phyloP scores from a whole-genome alignment of 2,329 filamentous ascomycete species.

The Coccinonectria pachysandricola region DNA sequence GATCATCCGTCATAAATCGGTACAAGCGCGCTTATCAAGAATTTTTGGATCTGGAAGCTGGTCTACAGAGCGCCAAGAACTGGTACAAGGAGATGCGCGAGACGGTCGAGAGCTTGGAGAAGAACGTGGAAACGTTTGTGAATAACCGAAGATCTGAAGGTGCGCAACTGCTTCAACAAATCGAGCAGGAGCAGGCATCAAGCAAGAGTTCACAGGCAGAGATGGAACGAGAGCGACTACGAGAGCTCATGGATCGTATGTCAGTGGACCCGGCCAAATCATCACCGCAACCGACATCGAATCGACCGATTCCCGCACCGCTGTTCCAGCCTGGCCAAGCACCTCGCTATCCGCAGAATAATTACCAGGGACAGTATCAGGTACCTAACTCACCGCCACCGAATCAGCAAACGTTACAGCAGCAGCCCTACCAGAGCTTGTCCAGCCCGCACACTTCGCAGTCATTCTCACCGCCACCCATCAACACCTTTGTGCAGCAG shows the following conservation, averaged over 20 bases:
- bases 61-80: slow-evolving; percentile 74
- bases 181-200: slow-evolving; percentile 66
- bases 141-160: slow-evolving; percentile 89
- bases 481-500: slow-evolving; percentile 38
- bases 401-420: slow-evolving; percentile 29
- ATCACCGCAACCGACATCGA: slow-evolving; percentile 17
- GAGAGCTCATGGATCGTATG: slow-evolving; percentile 90
- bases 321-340: slow-evolving; percentile 38
- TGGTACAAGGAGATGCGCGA: slow-evolving; percentile 97
- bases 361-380: slow-evolving; percentile 48
- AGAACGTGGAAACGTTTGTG: slow-evolving; percentile 96
- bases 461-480: slow-evolving; percentile 25
- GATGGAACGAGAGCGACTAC: slow-evolving; percentile 75
- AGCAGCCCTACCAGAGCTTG: slow-evolving; percentile 33
- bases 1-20: slow-evolving; percentile 68
- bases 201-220: slow-evolving; percentile 56
- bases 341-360: slow-evolving; percentile 43
- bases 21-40: slow-evolving; percentile 91
- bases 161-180: slow-evolving; percentile 76
- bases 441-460: slow-evolving; percentile 16
- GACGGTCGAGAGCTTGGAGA: slow-evolving; percentile 80
- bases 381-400: slow-evolving; percentile 37
- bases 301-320: slow-evolving; percentile 27
- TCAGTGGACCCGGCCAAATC: slow-evolving; percentile 59
- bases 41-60: slow-evolving; percentile 80